Conservation (phyloP, 148 eudicot species). For the Camellia sinensis region DNA sequence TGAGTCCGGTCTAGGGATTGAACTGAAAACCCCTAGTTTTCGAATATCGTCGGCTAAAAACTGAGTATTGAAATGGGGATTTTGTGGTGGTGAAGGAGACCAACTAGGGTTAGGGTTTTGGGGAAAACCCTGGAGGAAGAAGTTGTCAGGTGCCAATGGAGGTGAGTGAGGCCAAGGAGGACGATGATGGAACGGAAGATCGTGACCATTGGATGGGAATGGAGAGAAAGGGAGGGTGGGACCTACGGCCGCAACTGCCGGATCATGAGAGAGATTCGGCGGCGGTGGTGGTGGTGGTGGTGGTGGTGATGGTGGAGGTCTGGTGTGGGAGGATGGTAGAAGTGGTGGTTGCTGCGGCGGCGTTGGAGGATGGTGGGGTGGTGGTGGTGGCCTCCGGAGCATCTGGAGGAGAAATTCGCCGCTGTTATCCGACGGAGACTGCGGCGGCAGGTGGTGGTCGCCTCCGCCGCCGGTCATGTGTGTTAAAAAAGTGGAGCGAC, state of each 20-base stretch:
- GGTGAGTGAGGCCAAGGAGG: constrained; percentile 25
- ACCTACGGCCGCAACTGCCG: constrained; percentile 45
- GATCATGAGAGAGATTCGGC: constrained; percentile 11
- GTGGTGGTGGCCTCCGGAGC: constrained; percentile 39
- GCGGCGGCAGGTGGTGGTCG: constrained; percentile 29
- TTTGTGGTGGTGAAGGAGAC: constrained; percentile 12
- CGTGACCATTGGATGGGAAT: constrained; percentile 24
- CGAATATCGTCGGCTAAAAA: constrained; percentile 6
- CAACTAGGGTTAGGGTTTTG: constrained; percentile 46
- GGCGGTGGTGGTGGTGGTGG: neutral
- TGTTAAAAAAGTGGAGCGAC: neutral
- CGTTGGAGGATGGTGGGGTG: constrained; percentile 27
- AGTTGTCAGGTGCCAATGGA: constrained; percentile 44
- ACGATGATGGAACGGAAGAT: constrained; percentile 10
- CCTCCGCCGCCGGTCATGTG: constrained; percentile 47
- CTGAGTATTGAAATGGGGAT: constrained; percentile 15
- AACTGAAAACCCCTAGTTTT: constrained; percentile 26
- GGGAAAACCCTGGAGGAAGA: constrained; percentile 33
- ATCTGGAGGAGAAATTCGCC: constrained; percentile 72
- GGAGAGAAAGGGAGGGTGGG: constrained; percentile 37
- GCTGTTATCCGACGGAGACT: constrained; percentile 27
- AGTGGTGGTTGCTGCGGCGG: constrained; percentile 13
- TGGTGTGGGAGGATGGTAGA: constrained; percentile 1
- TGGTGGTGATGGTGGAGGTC: neutral
- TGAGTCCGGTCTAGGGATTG: constrained; percentile 5